These are phyloP conservation scores for Cardamine occulta DNA, from an alignment of 345 rosid genomes.

Conservation along the genomic window DNA sequence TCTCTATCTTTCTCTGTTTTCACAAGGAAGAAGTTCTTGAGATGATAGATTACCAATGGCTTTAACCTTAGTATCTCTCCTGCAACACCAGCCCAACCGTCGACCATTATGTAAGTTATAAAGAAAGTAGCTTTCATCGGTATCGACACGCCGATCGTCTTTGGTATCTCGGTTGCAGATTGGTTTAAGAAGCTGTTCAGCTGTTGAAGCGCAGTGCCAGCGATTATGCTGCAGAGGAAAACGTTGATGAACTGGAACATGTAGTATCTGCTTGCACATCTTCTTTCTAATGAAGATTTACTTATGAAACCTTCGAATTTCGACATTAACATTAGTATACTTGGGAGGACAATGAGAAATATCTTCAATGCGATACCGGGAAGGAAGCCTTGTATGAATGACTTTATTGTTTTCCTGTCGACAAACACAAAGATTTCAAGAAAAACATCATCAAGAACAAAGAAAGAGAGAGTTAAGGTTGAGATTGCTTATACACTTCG, in stretches of 20 bases:
- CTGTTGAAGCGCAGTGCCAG: conserved; percentile 95
- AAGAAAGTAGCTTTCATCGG: conserved; percentile 99
- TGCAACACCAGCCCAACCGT: conserved; percentile 99
- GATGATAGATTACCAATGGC: conserved; percentile 78
- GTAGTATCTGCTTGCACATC: conserved; percentile 77
- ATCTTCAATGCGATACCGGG: conserved; percentile 96
- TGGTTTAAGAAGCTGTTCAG: conserved; percentile 80
- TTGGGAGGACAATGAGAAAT: conserved; percentile 81
- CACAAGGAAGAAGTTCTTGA: conserved; percentile 79
- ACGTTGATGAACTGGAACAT: conserved; percentile 88
- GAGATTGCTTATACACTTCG: conserved; percentile 54
- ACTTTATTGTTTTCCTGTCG: conserved; percentile 73
- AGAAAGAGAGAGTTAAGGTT: conserved; percentile 6
- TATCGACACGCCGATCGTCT: conserved; percentile 82
- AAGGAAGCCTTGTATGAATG: conserved; percentile 92
- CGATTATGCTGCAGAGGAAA: conserved; percentile 91
- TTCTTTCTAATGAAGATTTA: conserved; percentile 74
- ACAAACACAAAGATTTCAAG: conserved; percentile 8
- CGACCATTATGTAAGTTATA: conserved; percentile 94
- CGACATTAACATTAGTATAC: conserved; percentile 89
- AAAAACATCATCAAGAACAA: background rate
- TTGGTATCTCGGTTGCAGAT: conserved; percentile 85
- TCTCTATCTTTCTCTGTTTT: conserved; percentile 93
- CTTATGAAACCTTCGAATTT: conserved; percentile 93
- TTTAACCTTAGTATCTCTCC: conserved; percentile 85